Conservation (phyloP, 371 early-diverging fungal genomes). For the Conidiobolus incongruus region DNA sequence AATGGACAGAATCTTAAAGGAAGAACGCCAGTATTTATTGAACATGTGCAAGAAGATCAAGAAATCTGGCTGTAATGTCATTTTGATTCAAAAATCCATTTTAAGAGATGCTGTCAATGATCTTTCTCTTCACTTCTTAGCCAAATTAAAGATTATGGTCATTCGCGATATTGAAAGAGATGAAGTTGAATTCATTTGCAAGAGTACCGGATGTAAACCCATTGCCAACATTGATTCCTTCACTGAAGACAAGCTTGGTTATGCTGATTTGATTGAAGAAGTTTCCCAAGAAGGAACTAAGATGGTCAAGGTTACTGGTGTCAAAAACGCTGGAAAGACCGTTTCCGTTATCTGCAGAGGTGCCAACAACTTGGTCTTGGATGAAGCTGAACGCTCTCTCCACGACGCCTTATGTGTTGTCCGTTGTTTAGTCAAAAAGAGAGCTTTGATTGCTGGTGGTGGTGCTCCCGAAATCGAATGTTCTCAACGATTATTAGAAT, state of each 20-base stretch:
- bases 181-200: conserved; percentile 97
- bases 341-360: conserved; percentile 92
- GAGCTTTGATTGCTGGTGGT: conserved; percentile 92
- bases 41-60: conserved; percentile 98
- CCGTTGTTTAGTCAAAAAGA: conserved; percentile 94
- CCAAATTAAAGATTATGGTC: conserved; percentile 94
- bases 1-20: conserved; percentile 98
- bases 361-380: conserved; percentile 89
- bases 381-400: conserved; percentile 96
- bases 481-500: conserved; percentile 55
- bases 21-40: conserved; percentile 95
- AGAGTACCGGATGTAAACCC: conserved; percentile 92
- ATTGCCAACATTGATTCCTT: conserved; percentile 97
- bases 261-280: conserved; percentile 89
- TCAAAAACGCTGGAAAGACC: conserved; percentile 76
- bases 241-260: conserved; percentile 89
- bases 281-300: conserved; percentile 67
- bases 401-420: conserved; percentile 99
- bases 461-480: conserved; percentile 98
- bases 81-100: conserved; percentile 98
- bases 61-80: conserved; percentile 91
- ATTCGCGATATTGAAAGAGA: conserved; percentile 98
- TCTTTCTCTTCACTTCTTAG: conserved; percentile 91
- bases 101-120: conserved; percentile 96
- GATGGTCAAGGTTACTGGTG: conserved; percentile 79